These are phyloP conservation scores for Lichtheimia hyalospora DNA, from an alignment of 371 early-diverging fungal genomes.

Conservation along the genomic window DNA sequence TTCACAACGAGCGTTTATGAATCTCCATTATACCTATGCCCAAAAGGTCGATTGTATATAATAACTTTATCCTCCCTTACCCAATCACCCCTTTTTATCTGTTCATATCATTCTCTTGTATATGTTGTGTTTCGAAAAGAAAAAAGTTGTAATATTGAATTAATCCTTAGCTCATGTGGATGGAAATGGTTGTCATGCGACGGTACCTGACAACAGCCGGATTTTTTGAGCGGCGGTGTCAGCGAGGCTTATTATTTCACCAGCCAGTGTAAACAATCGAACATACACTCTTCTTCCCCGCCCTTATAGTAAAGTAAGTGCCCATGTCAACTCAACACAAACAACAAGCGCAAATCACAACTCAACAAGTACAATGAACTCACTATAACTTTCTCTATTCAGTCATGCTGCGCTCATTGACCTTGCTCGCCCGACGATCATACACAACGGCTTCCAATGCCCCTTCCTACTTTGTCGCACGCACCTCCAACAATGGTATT, in stretches of 20 bases:
- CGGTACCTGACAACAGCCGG: no score
- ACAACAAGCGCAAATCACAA: no score
- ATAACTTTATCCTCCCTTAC: background rate
- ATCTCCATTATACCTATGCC: slow-evolving; percentile 29
- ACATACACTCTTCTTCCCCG: no score
- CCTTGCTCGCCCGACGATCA: slow-evolving; percentile 4
- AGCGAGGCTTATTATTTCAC: no score
- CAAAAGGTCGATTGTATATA: slow-evolving; percentile 10
- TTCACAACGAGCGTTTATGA: slow-evolving; percentile 37
- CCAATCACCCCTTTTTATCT: background rate
- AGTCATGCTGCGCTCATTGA: slow-evolving; percentile 8
- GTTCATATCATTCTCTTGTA: slow-evolving; percentile 1
- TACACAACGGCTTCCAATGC: slow-evolving; percentile 8
- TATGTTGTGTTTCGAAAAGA: background rate
- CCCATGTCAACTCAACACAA: background rate
- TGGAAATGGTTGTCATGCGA: no score
- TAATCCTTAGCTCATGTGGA: no score
- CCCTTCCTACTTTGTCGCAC: slow-evolving; percentile 51
- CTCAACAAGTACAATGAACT: no score
- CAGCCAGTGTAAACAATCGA: no score
- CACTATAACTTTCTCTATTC: no score
- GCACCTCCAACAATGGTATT: slow-evolving; percentile 61
- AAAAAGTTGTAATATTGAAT: no score
- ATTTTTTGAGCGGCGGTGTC: no score
- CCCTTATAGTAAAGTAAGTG: no score